Base-by-base conservation (phyloP, 352 stramenopile species). In the Phytopythium sindhum region DNA sequence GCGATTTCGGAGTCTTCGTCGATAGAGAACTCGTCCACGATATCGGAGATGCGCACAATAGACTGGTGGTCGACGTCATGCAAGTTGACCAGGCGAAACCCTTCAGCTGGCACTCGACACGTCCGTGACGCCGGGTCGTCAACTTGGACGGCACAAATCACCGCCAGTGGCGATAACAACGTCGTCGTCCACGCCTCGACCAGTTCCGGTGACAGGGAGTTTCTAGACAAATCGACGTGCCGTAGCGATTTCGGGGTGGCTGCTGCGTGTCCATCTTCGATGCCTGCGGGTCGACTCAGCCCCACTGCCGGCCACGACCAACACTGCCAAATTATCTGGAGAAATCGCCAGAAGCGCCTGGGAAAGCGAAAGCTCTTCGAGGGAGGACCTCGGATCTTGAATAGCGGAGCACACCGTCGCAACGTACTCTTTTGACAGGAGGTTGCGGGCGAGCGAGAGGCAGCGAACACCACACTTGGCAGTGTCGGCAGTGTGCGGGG, bases 381-480 rank as follows among this genome's bases (percentile, higher is more conserved):
- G 11, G 28, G 26, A 24, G 15, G 11, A 39, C 31, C 17, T 24
- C 11, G 50, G 50, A 4, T 39, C 23, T 10, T 68, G 57, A 24
- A 78, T 63, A 1, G 71, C 71, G 4, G 71, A 78, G 60, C 71
- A 75, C 57, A 78, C 65, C n/a, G 65, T 72, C 1, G 59, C 68
- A 39, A 75, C 24, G 44, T 78, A 65, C 31, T 55, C 65, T 19
- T 41, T 67, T 28, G 41, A 69, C 37, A 78, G 42, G 14, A 63
- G 66, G 35, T 73, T 78, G 24, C 65, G 66, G n/a, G 68, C 71
- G 19, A 78, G 42, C 28, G 71, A 78, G 47, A 78, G 44, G 26
- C 68, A 60, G 57, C 50, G 50, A 64, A 75, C 57, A 73, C 35
- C 19, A 57, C 64, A 19, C 29, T 50, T 52, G 28, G 61, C 19